phyloP scores from a whole-genome alignment of 495 filamentous ascomycete species.

The Tuber microsphaerosporum region DNA sequence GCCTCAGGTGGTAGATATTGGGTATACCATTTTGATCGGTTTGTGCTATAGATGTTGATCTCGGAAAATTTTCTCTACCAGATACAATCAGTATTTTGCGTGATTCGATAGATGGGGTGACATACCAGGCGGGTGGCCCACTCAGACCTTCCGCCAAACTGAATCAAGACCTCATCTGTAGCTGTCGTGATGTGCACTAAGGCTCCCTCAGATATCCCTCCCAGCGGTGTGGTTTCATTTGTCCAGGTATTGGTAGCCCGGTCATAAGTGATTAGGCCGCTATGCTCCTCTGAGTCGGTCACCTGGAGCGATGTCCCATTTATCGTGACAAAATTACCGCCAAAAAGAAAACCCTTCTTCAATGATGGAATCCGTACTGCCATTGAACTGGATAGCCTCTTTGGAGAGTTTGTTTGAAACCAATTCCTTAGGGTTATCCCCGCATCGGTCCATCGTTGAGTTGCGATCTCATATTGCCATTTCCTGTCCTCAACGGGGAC shows the following conservation, averaged over 20 bases:
- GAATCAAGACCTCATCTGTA: constrained; percentile 12
- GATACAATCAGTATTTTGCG: too few species aligned
- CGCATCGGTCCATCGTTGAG: background rate
- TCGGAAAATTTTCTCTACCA: constrained; percentile 6
- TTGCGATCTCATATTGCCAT: background rate
- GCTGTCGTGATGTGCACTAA: constrained; percentile 3
- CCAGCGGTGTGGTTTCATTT: constrained; percentile 10
- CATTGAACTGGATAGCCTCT: constrained; percentile 4
- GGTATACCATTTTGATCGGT: constrained; percentile 16
- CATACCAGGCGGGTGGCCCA: background rate
- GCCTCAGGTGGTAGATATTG: background rate
- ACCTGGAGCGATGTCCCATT: background rate
- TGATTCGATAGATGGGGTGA: background rate
- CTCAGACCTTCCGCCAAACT: constrained; percentile 10
- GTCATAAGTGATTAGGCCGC: constrained; percentile 5
- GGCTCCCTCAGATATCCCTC: background rate
- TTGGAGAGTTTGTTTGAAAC: background rate
- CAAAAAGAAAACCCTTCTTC: constrained; percentile 9
- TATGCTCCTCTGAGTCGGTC: background rate
- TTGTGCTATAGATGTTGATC: constrained; percentile 19
- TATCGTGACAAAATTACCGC: background rate
- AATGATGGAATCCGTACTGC: constrained; percentile 9
- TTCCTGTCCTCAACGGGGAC: background rate
- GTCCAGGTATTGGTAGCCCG: background rate
- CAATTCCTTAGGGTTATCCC: background rate